A percentile compares a stretch with the other conserved stretches of the same genome.
Conservation (phyloP, 352 stramenopile genomes). For the Globisporangium viniferum region DNA sequence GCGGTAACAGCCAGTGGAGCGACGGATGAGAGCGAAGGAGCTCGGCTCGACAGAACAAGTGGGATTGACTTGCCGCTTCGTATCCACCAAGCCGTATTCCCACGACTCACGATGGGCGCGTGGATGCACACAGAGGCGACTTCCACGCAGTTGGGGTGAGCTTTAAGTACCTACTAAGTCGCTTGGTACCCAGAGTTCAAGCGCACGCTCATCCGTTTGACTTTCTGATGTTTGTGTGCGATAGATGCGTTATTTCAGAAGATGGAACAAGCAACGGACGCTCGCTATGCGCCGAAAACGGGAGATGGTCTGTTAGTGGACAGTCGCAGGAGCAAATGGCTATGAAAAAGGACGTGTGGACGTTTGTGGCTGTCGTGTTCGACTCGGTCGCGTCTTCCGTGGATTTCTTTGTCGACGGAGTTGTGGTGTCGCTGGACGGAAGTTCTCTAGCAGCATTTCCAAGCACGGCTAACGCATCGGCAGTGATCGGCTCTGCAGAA, state of each 20-base stretch:
- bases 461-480: background rate
- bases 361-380: constrained; percentile 43
- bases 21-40: background rate
- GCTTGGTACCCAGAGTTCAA: no score
- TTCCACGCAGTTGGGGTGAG: background rate
- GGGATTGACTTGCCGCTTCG: background rate
- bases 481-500: constrained; percentile 18
- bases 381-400: constrained; percentile 14
- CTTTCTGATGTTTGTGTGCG: constrained; percentile 16
- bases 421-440: constrained; percentile 2
- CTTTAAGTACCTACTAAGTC: no score
- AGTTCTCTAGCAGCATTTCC: background rate
- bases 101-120: background rate
- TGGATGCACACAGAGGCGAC: background rate
- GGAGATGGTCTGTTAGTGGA: constrained; percentile 30
- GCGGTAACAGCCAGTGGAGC: background rate
- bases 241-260: constrained; percentile 49
- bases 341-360: constrained; percentile 28
- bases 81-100: background rate
- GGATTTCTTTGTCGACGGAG: constrained; percentile 22
- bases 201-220: background rate
- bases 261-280: constrained; percentile 32
- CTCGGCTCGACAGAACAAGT: background rate
- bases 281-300: constrained; percentile 33
- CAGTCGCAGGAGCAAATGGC: background rate